Percentiles rank a stretch among this genome's conserved stretches.
Conservation (phyloP, 495 filamentous ascomycete species). For the Aspergillus olivimuriae region DNA sequence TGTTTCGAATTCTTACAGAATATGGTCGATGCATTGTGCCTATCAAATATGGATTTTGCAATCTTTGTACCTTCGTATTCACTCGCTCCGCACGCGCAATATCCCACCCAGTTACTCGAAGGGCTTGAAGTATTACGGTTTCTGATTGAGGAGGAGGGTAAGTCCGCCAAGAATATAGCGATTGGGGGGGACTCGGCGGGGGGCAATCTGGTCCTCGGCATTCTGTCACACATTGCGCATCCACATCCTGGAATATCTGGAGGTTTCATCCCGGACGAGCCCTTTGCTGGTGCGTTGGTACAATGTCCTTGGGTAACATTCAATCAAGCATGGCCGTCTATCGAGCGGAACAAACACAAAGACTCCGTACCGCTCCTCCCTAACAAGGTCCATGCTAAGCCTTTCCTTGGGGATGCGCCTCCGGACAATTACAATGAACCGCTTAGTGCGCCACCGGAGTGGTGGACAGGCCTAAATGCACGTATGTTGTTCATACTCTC, state of each 20-base stretch:
- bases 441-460: too few relatives aligned
- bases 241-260: conserved; percentile 46
- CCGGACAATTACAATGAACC: too few relatives aligned
- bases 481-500: too few relatives aligned
- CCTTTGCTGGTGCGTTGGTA: conserved; percentile 5
- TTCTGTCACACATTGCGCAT: conserved; percentile 48
- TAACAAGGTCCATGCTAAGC: too few relatives aligned
- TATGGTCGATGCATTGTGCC: too few relatives aligned
- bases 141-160: conserved; percentile 28
- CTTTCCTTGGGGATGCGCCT: too few relatives aligned
- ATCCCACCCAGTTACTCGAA: conserved; percentile 48
- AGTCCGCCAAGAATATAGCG: conserved; percentile 33
- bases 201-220: conserved; percentile 41
- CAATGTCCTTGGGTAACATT: conserved; percentile 12
- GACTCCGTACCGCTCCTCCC: too few relatives aligned
- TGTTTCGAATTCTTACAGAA: too few relatives aligned
- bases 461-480: too few relatives aligned
- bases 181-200: conserved; percentile 53
- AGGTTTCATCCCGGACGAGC: conserved; percentile 10
- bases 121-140: conserved; percentile 36
- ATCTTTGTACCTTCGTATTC: too few relatives aligned
- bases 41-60: too few relatives aligned
- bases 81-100: conserved; percentile 40
- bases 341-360: conserved; percentile 1
- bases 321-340: conserved; percentile 1